Conservation (phyloP, 2,329 filamentous ascomycete species). For the Verticillium alfalfae region DNA sequence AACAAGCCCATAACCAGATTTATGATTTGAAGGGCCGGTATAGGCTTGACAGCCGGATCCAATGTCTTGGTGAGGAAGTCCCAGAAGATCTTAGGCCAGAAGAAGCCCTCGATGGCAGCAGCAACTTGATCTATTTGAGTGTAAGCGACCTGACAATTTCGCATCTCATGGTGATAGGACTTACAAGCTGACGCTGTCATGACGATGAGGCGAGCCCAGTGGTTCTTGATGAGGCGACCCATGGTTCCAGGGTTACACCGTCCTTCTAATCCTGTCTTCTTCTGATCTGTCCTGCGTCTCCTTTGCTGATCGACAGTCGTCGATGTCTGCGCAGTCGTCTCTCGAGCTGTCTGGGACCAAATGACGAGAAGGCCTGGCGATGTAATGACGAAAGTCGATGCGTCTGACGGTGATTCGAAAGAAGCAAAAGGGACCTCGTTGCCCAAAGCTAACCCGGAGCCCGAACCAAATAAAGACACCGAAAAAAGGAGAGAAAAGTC, state of each 20-base stretch:
- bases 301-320: not conserved
- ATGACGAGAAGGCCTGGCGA: not conserved
- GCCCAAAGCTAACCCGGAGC: not conserved
- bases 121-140: constrained; percentile 68
- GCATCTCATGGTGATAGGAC: constrained; percentile 15
- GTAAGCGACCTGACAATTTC: constrained; percentile 16
- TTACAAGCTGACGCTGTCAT: constrained; percentile 76
- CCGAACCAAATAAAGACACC: not conserved
- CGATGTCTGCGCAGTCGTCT: not conserved
- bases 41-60: constrained; percentile 76
- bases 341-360: not conserved
- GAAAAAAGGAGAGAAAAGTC: constrained; percentile 5
- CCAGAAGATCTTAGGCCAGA: constrained; percentile 99
- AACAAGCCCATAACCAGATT: constrained; percentile 78
- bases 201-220: constrained; percentile 93
- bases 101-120: constrained; percentile 79
- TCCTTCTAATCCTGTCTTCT: constrained; percentile 6
- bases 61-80: constrained; percentile 91
- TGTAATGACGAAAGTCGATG: not conserved
- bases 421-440: not conserved
- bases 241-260: constrained; percentile 43
- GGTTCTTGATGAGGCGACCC: constrained; percentile 99
- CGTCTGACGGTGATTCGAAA: not conserved
- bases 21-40: constrained; percentile 85
- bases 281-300: not conserved